Base-by-base conservation (phyloP, 1,284 basidiomycete species). In the Caloboletus firmus region DNA sequence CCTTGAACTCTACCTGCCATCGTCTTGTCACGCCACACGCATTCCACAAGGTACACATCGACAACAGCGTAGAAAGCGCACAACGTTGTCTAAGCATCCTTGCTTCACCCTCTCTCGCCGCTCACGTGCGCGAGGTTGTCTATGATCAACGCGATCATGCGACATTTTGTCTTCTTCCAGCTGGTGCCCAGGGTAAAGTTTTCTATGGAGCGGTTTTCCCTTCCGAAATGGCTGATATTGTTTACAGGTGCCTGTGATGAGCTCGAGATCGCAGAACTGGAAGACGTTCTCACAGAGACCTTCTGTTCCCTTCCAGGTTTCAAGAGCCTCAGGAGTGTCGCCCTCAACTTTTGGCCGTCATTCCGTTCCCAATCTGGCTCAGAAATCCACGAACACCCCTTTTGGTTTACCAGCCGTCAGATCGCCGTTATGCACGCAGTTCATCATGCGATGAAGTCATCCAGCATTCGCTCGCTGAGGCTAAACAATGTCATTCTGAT, bases 381-480 rank as follows among this genome's bases (percentile, higher is more conserved):
- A 10, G 67, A 72, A 35, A 36, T 67, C 12, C 62, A 51, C 17
- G 70, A 69, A 11, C 60, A 67, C 17, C 70, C 67, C 6, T 69
- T 59, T 39, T 69, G 70, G 67, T 69, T 71, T 42, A 57, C 69
- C 37, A 61, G 58, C 45, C 69, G 70, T 35, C 67, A 69, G 49
- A 30, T 65, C 30, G 35, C 56, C 0, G 53, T 72, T 2, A 39
- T 68, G 31, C 59, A 71, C 17, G 64, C 69, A 0, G 43, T 63
- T 8, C 60, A 72, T 22, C 28, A 59, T 43, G 57, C 59, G 17
- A 56, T 71, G n/a, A 54, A 61, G 34, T 62, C 58, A 0, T 67
- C 56, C 8, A 28, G 8, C 53, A 51, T 72, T 22, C 54, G 52
- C 11, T 70, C 67, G 2, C 59, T 72, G 36, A 39, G 50, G 4